Conservation (phyloP, 208 protist genomes). For the Herpetomonas samuelpessoai region DNA sequence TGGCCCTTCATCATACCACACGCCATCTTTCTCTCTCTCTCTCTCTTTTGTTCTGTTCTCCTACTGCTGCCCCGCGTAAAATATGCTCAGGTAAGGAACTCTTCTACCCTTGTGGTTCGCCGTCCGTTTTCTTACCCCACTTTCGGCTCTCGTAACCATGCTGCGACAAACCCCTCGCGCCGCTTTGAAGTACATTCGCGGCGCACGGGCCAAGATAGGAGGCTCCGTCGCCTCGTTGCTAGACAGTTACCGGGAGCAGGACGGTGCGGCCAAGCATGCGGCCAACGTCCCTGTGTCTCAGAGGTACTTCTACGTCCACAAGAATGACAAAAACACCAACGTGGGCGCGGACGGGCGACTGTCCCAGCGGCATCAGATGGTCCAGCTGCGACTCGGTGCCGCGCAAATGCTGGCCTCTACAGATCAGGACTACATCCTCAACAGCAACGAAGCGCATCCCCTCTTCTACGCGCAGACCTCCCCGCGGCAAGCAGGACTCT, state of each 20-base stretch:
- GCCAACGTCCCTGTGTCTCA: slow-evolving; percentile 77
- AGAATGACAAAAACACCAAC: slow-evolving; percentile 4
- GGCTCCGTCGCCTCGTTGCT: slow-evolving; percentile 62
- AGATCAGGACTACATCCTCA: slow-evolving; percentile 47
- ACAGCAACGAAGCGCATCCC: slow-evolving; percentile 82
- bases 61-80: background rate
- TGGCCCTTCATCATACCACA: no score
- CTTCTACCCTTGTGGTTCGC: no score
- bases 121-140: slow-evolving; percentile 1
- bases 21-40: slow-evolving; percentile 7
- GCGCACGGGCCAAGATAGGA: slow-evolving; percentile 35
- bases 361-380: slow-evolving; percentile 49
- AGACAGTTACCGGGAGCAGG: slow-evolving; percentile 45
- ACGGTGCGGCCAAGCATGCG: slow-evolving; percentile 33
- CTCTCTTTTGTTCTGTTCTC: slow-evolving; percentile 11
- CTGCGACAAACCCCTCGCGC: slow-evolving; percentile 4
- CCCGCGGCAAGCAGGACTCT: slow-evolving; percentile 67
- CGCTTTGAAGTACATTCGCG: slow-evolving; percentile 58
- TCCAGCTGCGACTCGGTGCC: slow-evolving; percentile 72
- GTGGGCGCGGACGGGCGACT: slow-evolving; percentile 1
- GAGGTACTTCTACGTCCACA: slow-evolving; percentile 69
- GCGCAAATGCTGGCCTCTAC: slow-evolving; percentile 80
- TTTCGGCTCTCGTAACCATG: slow-evolving; percentile 11
- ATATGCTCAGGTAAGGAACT: no score
- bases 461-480: slow-evolving; percentile 78